Base-by-base conservation (phyloP, 163 green algal genomes). In the Chlorella variabilis region DNA sequence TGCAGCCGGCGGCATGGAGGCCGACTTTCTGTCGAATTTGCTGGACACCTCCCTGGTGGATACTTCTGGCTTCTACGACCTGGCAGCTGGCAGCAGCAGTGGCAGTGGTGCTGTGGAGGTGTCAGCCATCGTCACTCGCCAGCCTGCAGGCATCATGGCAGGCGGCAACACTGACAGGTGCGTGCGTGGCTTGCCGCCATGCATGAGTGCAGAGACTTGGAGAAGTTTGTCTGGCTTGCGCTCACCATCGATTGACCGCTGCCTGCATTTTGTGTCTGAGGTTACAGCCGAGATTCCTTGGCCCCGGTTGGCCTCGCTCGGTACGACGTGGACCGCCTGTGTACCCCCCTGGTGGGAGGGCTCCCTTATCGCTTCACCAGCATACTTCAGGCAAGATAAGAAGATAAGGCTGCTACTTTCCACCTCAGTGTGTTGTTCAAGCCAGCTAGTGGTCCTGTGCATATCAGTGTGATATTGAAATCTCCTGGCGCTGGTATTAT, bases 291-390 rank as follows among this genome's bases (percentile, higher is more conserved):
- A 1, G 73, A 80, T 45, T 39, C 59, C 2, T 5, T 75, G n/a
- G 61, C 56, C 27, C 62, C 38, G 4, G 80, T 87, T 66, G 27
- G 29, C 5, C 49, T 71, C 9, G 54, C 62, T 11, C 75, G 82
- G 27, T 87, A 70, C 36, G 76, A 87, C 18, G 21, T 75, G 48
- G 82, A 87, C 39, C 45, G 36, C 27, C 15, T 71, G 21, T 71
- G 27, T 3, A 5, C 59, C 0, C 34, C 36, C 1, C 77, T 79
- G 29, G 74, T 66, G 4, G 78, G 78, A 54, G 73, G 73, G 38
- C 31, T 78, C 38, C 68, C 78, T 31, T 71, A 45, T 48, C 62
- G 77, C 41, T 81, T 68, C 42, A 71, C 41, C 33, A 77, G 67
- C 65, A 75, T 88, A 34, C 49, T 80, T 42, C 36, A 80, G 59